These are phyloP conservation scores for Begonia peltatifolia DNA, from an alignment of 306 rosid genomes.

Conservation along the genomic window DNA sequence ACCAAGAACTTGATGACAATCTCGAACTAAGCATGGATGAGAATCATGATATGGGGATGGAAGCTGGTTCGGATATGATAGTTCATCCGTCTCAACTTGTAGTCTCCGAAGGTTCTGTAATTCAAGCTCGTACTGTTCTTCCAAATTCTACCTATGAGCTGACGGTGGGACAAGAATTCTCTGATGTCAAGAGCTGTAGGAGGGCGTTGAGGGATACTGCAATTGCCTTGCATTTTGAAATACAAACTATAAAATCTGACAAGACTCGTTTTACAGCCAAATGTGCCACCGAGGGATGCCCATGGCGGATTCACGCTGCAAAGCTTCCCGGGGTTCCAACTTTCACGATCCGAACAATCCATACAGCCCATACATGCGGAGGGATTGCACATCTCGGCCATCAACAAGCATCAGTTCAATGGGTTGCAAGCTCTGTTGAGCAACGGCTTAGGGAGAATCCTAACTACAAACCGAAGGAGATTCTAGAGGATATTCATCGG, in stretches of 20 bases:
- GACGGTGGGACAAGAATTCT: slow-evolving; percentile 43
- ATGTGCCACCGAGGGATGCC: slow-evolving; percentile 39
- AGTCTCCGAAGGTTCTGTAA: slow-evolving; percentile 12
- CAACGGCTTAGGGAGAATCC: slow-evolving; percentile 36
- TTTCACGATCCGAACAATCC: slow-evolving; percentile 39
- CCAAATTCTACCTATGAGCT: slow-evolving; percentile 13
- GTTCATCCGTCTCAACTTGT: slow-evolving; percentile 13
- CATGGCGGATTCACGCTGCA: slow-evolving; percentile 54
- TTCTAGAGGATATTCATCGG: slow-evolving; percentile 42
- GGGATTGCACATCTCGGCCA: slow-evolving; percentile 46
- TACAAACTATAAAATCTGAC: slow-evolving; percentile 40
- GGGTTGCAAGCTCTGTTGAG: slow-evolving; percentile 43
- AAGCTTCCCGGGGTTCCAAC: slow-evolving; percentile 39
- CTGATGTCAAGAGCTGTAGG: slow-evolving; percentile 41
- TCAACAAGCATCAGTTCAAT: slow-evolving; percentile 44
- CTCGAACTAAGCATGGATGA: slow-evolving; percentile 25
- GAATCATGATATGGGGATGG: slow-evolving; percentile 23
- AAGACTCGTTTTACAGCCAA: slow-evolving; percentile 41
- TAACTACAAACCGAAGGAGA: slow-evolving; percentile 36
- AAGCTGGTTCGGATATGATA: slow-evolving; percentile 16
- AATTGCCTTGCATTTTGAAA: slow-evolving; percentile 38
- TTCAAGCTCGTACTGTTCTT: slow-evolving; percentile 21
- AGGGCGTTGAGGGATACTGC: slow-evolving; percentile 48
- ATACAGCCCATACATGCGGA: slow-evolving; percentile 29
- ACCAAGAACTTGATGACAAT: slow-evolving; percentile 22